These are phyloP conservation scores for Elaeis guineensis DNA, from an alignment of 176 grass and related monocot genomes.

Conservation along the genomic window DNA sequence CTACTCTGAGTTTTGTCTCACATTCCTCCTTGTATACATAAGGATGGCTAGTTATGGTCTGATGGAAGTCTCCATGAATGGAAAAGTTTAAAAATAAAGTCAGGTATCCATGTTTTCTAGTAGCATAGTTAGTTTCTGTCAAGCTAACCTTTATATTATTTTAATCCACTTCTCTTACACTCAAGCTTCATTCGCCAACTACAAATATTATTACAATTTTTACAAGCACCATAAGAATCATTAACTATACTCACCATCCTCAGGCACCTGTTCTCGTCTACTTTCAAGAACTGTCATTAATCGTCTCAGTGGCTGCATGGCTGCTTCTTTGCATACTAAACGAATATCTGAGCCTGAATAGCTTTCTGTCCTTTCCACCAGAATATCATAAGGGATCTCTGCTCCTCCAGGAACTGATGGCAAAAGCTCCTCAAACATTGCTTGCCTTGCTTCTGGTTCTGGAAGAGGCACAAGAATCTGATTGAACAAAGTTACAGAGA, in stretches of 20 bases:
- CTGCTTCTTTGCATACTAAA: slow-evolving; percentile 95
- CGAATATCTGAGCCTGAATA: slow-evolving; percentile 97
- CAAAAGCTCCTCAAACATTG: slow-evolving; percentile 83
- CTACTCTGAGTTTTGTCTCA: no score
- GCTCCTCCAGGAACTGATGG: slow-evolving; percentile 33
- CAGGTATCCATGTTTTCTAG: no score
- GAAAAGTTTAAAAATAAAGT: no score
- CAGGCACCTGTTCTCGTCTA: slow-evolving; percentile 28
- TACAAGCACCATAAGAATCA: no score
- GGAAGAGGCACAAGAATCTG: slow-evolving; percentile 96
- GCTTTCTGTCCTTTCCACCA: slow-evolving; percentile 76
- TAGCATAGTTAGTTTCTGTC: no score
- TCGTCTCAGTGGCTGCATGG: slow-evolving; percentile 86
- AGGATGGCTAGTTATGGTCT: no score
- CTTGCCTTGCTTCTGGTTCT: slow-evolving; percentile 78
- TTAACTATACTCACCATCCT: slow-evolving; percentile 60
- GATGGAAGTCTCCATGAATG: no score
- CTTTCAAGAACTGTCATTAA: slow-evolving; percentile 66
- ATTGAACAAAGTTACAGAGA: slow-evolving; percentile 4
- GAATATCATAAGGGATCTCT: slow-evolving; percentile 54
- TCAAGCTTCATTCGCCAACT: no score
- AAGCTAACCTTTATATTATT: no score
- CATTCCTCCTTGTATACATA: no score
- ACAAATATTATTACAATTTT: no score
- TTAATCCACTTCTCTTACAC: no score